Base-by-base conservation (phyloP, 331 rosid species). In the Quercus lobata region DNA sequence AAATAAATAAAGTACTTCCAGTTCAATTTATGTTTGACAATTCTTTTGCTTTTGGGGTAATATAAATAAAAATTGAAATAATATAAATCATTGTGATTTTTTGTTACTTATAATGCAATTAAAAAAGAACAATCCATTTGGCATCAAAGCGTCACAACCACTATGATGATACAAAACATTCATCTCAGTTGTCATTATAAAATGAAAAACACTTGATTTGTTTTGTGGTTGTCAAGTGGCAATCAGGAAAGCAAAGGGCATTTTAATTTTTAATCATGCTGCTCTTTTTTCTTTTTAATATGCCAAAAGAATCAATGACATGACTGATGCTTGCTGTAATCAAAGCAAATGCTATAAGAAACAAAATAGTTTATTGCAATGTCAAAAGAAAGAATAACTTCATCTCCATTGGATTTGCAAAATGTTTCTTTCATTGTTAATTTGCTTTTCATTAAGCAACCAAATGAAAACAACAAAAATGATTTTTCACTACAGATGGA, bases 401-500 rank as follows among this genome's bases (percentile, higher is more conserved):
- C 79, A 44, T 79, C 60, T 83, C 65, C 46, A 32, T 68, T 25
- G 55, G 56, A 41, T 65, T 79, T 77, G 68, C 32, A 53, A 76
- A 78, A 41, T 46, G 76, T n/a, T 41, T 55, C 65, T 58, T 73
- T 46, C 27, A 34, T 56, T 77, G 65, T 30, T 71, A 34, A 44
- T 55, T 66, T 27, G 46, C 34, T 57, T 54, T 55, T 54, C 34
- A 9, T 30, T 14, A 52, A 72, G 78, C 76, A 41, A 69, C 75
- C 49, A 27, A 79, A 44, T 77, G 70, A 75, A 27, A 54, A 62
- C 65, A 34, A 74, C 78, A 49, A 63, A 75, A 83, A 81, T 77
- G 81, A 79, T 46, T 78, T 69, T 80, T 81, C 78, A 60, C 53
- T 61, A 54, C 96, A 92, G 98, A 93, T 92, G 88, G 83, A 63